phyloP scores from a whole-genome alignment of 352 stramenopile species.

The Phytophthora megakarya region DNA sequence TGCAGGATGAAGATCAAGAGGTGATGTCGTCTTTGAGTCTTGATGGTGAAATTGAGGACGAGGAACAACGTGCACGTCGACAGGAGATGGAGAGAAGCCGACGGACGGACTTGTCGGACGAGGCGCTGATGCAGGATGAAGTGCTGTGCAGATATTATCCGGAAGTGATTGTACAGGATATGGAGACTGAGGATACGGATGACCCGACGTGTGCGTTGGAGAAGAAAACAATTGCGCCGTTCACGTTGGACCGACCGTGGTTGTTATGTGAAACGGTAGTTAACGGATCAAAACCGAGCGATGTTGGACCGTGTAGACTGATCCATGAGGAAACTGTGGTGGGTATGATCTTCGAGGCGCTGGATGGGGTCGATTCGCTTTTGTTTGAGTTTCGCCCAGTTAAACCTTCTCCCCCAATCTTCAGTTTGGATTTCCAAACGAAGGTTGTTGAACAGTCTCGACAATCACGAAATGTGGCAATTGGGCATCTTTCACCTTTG shows the following conservation, averaged over 20 bases:
- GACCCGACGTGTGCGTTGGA: constrained; percentile 23
- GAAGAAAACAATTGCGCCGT: constrained; percentile 14
- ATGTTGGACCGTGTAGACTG: constrained; percentile 25
- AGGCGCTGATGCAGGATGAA: constrained; percentile 29
- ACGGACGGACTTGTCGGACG: constrained; percentile 20
- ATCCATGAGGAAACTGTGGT: constrained; percentile 61
- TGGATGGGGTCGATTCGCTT: constrained; percentile 54
- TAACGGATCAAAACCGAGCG: neutral
- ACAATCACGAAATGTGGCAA: constrained; percentile 28
- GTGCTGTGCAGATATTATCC: constrained; percentile 56
- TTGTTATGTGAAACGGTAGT: constrained; percentile 39
- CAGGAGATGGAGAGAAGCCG: constrained; percentile 3
- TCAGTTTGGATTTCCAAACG: constrained; percentile 44
- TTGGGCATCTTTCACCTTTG: constrained; percentile 59
- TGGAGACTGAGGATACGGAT: constrained; percentile 15
- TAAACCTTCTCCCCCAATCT: constrained; percentile 23
- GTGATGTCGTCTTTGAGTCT: too few species aligned
- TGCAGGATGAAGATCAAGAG: constrained; percentile 16
- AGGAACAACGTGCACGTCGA: neutral
- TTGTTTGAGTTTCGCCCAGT: constrained; percentile 48
- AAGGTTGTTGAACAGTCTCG: constrained; percentile 32
- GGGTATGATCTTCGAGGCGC: constrained; percentile 57
- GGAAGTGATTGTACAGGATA: constrained; percentile 11
- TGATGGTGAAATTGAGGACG: neutral
- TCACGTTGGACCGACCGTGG: constrained; percentile 46